A percentile compares a stretch with the other conserved stretches of the same genome.
Conservation (phyloP, 2,329 filamentous ascomycete species). For the Aspergillus vadensis region DNA sequence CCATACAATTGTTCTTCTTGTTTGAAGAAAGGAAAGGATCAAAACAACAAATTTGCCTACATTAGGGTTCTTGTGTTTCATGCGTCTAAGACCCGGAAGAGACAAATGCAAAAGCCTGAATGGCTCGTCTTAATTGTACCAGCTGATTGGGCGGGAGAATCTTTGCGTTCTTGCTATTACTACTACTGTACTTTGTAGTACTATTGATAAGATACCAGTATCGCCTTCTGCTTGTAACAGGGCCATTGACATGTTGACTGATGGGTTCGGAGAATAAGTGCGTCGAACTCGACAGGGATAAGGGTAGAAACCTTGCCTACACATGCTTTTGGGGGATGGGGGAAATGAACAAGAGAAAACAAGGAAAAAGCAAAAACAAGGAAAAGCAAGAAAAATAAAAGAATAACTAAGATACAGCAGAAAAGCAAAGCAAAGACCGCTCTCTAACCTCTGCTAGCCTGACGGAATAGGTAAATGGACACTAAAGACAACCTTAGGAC, state of each 20-base stretch:
- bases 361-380: neutral
- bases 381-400: neutral
- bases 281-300: neutral
- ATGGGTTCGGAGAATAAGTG: conserved; percentile 14
- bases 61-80: neutral
- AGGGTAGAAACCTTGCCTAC: neutral
- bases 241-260: conserved; percentile 9
- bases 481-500: neutral
- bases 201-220: too few relatives aligned
- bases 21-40: neutral
- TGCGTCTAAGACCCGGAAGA: neutral
- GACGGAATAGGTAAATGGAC: neutral
- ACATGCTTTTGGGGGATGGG: too few relatives aligned
- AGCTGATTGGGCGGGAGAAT: neutral
- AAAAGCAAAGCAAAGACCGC: neutral
- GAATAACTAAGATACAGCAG: neutral
- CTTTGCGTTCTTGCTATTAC: conserved; percentile 2
- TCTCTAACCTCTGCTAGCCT: neutral
- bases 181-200: too few relatives aligned
- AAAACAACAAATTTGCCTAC: neutral
- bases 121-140: neutral
- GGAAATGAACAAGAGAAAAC: too few relatives aligned
- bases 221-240: neutral
- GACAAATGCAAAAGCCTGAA: conserved; percentile 8
- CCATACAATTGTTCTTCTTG: neutral